Base-by-base conservation (phyloP, 306 rosid species). In the Mimosa bimucronata region DNA sequence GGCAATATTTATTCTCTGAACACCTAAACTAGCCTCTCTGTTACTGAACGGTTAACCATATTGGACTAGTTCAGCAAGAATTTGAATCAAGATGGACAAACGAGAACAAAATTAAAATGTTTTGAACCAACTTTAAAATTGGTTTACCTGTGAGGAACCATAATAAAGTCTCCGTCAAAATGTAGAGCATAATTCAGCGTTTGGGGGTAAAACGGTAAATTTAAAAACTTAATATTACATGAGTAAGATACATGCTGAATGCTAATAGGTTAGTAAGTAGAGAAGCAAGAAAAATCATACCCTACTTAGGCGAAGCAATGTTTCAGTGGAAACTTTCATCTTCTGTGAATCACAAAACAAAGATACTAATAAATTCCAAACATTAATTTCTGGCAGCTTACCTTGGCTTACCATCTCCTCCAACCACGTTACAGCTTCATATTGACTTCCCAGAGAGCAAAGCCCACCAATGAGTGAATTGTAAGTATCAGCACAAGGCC, bases 401-500 rank as follows among this genome's bases (percentile, higher is more conserved):
- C 91, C 87, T 50, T 85, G 91, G 55, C 91, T 88, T 50, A 85
- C 66, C 91, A 88, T 88, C 77, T 88, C 91, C 72, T 88, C 91
- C 77, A 88, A 76, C 89, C 89, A 85, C 84, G 83, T 83, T 41
- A 85, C 84, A 50, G 91, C 91, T 75, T 88, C 89, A 71, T 83
- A 88, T 73, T 85, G 89, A 60, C 86, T 75, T 15, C 86, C 87
- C 41, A 67, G 5, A 52, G 84, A 81, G 67, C 89, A 88, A 72
- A 88, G 91, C 66, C 91, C 91, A 25, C 74, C 77, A 66, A 80
- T 85, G 62, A 88, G 87, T 28, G 77, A 31, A 83, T 81, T 85
- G 77, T 85, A 88, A 81, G 72, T 78, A 18, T 79, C 13, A 7
- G 62, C 85, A 81, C 83, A 66, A 23, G 91, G 91, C 87, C 87